Evolutionary conservation across 2,329 filamentous ascomycete genomes (phyloP), one percentile per base, ranked within the genome.

Genomic region (Clonostachys solani): DNA sequence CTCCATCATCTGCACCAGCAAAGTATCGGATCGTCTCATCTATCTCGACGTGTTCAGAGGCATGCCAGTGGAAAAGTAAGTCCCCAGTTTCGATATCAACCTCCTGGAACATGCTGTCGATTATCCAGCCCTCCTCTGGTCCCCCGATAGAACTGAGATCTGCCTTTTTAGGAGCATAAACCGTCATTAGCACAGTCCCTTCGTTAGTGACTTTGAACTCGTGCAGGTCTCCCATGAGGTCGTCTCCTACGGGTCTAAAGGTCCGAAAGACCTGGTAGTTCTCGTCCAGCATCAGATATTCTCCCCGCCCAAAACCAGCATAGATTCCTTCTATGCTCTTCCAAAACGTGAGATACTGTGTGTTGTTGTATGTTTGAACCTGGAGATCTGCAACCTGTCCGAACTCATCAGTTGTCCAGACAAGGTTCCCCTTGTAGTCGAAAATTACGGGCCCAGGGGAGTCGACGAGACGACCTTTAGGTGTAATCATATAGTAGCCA

Each of bases 81-180:
- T 66, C 60, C 17, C 72, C 70, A 3, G 72, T 76, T 10, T 67
- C 68, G n/a, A 79, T 65, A 51, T 79, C 69, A 33, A 80, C 63
- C 58, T 80, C 75, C 49, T 67, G 64, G 42, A 68, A 65, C 13
- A 64, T 54, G 50, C 60, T 61, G 50, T 67, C 65, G 45, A 61
- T 55, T 42, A 67, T 59, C 60, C 57, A 58, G 10, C 52, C 58
- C 33, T 52, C 42, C 36, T 49, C 18, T 33, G 57, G 19, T n/a
- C 34, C 56, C 2, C 58, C 59, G 10, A 50, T 56, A 2, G 53
- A 47, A 10, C 51, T 51, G 38, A 61, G 50, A 45, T 65, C 54
- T n/a, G 49, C 56, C 16, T 50, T 44, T 12, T 49, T 55, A 34
- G 52, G 50, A n/a, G 64, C 58, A 48, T 69, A 71, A 47, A 69